A percentile compares a stretch with the other conserved stretches of the same genome.
Conservation (phyloP, 2,329 filamentous ascomycete species). For the Pseudocercospora vitis region DNA sequence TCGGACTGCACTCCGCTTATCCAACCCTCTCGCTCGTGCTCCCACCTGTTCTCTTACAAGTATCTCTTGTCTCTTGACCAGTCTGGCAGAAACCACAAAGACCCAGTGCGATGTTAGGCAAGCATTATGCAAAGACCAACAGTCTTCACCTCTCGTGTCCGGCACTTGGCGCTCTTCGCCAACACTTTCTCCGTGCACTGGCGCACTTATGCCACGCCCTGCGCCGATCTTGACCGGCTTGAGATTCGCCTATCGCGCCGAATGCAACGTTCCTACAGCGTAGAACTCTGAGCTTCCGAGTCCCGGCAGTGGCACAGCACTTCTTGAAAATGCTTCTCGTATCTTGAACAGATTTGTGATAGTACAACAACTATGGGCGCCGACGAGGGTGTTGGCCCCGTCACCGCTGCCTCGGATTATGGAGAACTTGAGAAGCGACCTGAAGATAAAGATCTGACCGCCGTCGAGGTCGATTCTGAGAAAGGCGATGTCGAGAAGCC, state of each 20-base stretch:
- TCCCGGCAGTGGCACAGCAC: background rate
- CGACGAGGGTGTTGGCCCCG: background rate
- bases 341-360: background rate
- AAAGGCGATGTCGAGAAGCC: slow-evolving; percentile 7
- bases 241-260: slow-evolving; percentile 3
- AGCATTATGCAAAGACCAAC: background rate
- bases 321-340: background rate
- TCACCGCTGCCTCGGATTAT: background rate
- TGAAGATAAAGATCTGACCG: background rate
- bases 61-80: too few relatives aligned
- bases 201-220: background rate
- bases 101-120: background rate
- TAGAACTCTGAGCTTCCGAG: background rate
- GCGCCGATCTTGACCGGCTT: slow-evolving; percentile 4
- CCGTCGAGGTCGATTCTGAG: slow-evolving; percentile 1
- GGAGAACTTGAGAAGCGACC: background rate
- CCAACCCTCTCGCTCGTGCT: too few relatives aligned
- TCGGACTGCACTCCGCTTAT: too few relatives aligned
- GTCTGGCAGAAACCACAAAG: background rate
- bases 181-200: background rate
- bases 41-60: too few relatives aligned
- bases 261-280: background rate
- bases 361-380: background rate
- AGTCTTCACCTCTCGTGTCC: background rate
- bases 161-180: background rate